phyloP scores from a whole-genome alignment of 2,329 filamentous ascomycete genomes.

The Lasiodiplodia hormozganensis region DNA sequence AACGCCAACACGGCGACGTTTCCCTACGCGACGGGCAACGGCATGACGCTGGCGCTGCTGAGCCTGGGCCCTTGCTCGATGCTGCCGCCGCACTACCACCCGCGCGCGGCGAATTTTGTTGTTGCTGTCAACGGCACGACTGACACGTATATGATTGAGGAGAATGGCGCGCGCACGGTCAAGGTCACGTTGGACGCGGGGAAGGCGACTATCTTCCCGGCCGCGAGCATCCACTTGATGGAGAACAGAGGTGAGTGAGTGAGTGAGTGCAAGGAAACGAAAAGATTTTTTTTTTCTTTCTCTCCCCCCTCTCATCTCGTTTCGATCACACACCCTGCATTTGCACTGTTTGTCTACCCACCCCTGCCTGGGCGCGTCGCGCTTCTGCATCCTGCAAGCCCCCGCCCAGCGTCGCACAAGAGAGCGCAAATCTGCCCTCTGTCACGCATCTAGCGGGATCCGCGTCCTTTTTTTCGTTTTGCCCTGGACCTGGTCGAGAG shows the following conservation, averaged over 20 bases:
- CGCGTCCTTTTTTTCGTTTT: not conserved
- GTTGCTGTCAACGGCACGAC: constrained; percentile 57
- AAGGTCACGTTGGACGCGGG: constrained; percentile 51
- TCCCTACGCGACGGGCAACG: constrained; percentile 55
- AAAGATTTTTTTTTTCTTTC: not conserved
- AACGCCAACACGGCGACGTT: constrained; percentile 62
- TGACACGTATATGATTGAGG: constrained; percentile 59
- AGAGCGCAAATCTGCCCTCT: not conserved
- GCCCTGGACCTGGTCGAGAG: too few species aligned
- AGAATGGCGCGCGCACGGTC: constrained; percentile 57
- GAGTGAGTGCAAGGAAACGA: not conserved
- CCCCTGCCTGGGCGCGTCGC: constrained; percentile 2
- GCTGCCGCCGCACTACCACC: constrained; percentile 59
- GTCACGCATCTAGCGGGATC: not conserved
- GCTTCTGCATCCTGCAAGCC: not conserved
- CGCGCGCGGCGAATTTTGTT: constrained; percentile 58
- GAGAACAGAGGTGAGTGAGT: constrained; percentile 54
- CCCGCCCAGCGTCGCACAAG: not conserved
- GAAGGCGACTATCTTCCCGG: constrained; percentile 60
- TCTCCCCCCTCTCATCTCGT: not conserved
- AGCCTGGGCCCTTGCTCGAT: constrained; percentile 60
- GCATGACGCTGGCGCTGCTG: constrained; percentile 56
- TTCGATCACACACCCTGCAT: constrained; percentile 11
- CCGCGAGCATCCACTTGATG: constrained; percentile 58
- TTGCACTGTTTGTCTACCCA: not conserved